Percentiles rank a stretch among this genome's conserved stretches.
These are phyloP conservation scores for Pythium sp. DNA, from an alignment of 352 stramenopile genomes.

Conservation along the genomic window DNA sequence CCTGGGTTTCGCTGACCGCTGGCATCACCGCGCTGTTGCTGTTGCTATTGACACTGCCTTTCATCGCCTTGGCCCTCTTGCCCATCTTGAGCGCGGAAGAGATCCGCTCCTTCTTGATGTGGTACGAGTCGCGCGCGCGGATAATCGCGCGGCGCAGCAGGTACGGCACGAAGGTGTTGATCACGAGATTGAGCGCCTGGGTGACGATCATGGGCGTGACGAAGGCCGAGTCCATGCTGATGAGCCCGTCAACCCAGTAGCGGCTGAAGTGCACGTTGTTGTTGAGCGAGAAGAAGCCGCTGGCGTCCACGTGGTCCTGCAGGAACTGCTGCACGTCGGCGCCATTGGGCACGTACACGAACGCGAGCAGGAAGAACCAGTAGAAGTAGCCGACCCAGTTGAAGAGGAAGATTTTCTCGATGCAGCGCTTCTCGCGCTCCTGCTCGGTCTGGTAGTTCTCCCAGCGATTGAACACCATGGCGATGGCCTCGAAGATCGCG, in stretches of 20 bases:
- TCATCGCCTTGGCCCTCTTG: conserved; percentile 7
- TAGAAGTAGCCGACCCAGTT: conserved; percentile 77
- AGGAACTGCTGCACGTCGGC: conserved; percentile 42
- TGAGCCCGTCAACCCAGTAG: conserved; percentile 58
- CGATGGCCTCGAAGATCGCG: conserved; percentile 54
- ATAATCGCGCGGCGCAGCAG: conserved; percentile 47
- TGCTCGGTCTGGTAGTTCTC: conserved; percentile 63
- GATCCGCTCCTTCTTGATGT: conserved; percentile 49
- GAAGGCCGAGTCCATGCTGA: conserved; percentile 62
- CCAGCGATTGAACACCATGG: conserved; percentile 52
- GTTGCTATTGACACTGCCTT: background rate
- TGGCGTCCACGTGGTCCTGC: conserved; percentile 35
- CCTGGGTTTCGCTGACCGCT: conserved; percentile 1
- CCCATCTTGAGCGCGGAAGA: conserved; percentile 24
- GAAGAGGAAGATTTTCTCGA: conserved; percentile 70
- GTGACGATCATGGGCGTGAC: conserved; percentile 72
- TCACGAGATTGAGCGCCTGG: conserved; percentile 61
- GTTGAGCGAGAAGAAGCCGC: conserved; percentile 36
- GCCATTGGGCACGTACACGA: conserved; percentile 63
- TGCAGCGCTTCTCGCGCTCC: conserved; percentile 45
- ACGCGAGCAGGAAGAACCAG: conserved; percentile 64
- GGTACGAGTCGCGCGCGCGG: conserved; percentile 45
- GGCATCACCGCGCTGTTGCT: background rate
- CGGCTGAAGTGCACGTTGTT: conserved; percentile 44
- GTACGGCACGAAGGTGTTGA: conserved; percentile 66